Base-by-base conservation (phyloP, 2,329 filamentous ascomycete species). In the Xylaria sp. region DNA sequence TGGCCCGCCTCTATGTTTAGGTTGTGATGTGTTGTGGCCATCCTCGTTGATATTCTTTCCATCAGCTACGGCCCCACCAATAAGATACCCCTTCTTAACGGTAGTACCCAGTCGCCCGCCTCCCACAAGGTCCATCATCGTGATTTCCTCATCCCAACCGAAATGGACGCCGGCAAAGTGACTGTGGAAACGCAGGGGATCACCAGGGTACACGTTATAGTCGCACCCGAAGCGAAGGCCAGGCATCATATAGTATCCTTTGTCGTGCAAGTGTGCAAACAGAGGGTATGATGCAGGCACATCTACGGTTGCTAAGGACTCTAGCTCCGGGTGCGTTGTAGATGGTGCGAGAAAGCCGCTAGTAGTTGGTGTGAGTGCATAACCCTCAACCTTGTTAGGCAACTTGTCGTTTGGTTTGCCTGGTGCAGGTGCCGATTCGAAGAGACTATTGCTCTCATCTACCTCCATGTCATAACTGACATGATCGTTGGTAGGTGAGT, bases 181-280 rank as follows among this genome's bases (percentile, higher is more conserved):
- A 54, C 93, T 96, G 80, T 99, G 96, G 79, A 97, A 99, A 12
- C 96, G 91, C 60, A 99, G 84, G 0, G 96, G 94, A 78, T 99
- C 96, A 54, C 96, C 96, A 0, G 96, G 96, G 76, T 99, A 99
- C 5, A 97, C 93, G 74, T 94, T 93, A 81, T 97, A 98, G 76
- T 96, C 90, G 75, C 94, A 97, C 29, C 96, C 96, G 76, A 99
- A 99, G 29, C 96, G 92, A 61, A 99, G 86, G 9, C 96, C 96
- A 1, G 96, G 96, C 63, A 94, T 94, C 77, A 96, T 90, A 82
- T 92, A 98, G 81, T 95, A 98, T 59, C 92, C 92, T 21, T 87
- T 85, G 8, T 86, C 84, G 77, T 98, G 93, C 29, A 99, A 84
- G 78, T 96, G 91, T 42, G 88, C 89, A 81, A 93, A 97, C 25